Evolutionary conservation across 495 filamentous ascomycete species (phyloP).

Genomic region (Aspergillus egyptiacus): DNA sequence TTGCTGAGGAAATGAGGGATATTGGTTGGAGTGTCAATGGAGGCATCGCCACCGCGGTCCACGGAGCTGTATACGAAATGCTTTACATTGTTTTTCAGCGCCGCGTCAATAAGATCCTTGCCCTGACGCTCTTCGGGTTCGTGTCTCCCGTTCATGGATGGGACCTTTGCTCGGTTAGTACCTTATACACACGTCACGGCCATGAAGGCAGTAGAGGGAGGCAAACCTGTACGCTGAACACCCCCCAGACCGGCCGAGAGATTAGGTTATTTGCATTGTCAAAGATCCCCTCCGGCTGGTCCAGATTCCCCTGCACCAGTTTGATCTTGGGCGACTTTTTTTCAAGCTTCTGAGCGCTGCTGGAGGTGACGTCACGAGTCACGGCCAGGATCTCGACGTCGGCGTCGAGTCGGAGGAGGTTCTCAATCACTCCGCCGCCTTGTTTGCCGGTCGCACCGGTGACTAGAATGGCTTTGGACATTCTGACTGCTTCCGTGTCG

Average conservation of each 20-base stretch:
- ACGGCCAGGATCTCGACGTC: constrained; percentile 61
- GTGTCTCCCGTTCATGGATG: constrained; percentile 34
- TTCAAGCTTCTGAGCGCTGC: constrained; percentile 47
- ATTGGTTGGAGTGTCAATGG: constrained; percentile 49
- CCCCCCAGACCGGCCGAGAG: constrained; percentile 44
- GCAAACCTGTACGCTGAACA: constrained; percentile 44
- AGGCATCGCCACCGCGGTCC: constrained; percentile 58
- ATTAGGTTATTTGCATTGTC: constrained; percentile 35
- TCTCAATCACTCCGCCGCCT: constrained; percentile 55
- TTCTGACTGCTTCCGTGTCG: background rate
- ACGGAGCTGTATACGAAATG: constrained; percentile 64
- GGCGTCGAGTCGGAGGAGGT: constrained; percentile 42
- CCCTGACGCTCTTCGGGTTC: constrained; percentile 56
- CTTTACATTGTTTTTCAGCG: constrained; percentile 50
- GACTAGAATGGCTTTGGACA: constrained; percentile 44
- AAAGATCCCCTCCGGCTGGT: constrained; percentile 49
- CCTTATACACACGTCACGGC: too few relatives aligned
- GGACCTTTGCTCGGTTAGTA: background rate
- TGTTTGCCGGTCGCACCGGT: constrained; percentile 71
- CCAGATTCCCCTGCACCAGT: constrained; percentile 53
- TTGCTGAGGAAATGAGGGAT: constrained; percentile 61
- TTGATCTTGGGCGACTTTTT: constrained; percentile 41
- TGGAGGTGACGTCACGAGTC: constrained; percentile 54
- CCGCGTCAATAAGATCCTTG: constrained; percentile 53
- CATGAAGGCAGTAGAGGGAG: too few relatives aligned